A percentile compares a stretch with the other conserved stretches of the same genome.
Conservation (phyloP, 176 grass and related monocot genomes). For the Cenchrus purpureus region DNA sequence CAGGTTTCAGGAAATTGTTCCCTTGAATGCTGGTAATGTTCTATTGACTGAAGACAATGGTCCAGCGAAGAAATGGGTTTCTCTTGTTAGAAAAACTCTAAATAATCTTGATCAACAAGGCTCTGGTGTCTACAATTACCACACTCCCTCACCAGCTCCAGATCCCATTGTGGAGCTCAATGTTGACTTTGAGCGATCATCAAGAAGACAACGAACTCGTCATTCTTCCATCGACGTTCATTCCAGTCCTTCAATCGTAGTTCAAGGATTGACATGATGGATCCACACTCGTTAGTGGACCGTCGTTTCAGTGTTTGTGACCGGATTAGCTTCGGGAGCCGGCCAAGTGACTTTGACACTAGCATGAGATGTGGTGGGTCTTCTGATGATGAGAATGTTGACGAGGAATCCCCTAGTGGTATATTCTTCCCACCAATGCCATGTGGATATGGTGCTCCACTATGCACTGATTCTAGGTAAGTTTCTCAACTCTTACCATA, state of each 20-base stretch:
- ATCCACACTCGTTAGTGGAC: conserved; percentile 70
- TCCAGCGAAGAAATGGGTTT: conserved; percentile 86
- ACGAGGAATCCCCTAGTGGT: conserved; percentile 75
- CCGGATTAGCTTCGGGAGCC: conserved; percentile 76
- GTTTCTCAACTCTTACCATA: not conserved
- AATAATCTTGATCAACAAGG: conserved; percentile 69
- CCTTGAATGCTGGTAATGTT: conserved; percentile 93
- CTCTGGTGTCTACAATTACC: conserved; percentile 58
- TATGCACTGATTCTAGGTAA: conserved; percentile 59
- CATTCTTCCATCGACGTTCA: conserved; percentile 75
- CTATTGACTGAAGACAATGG: conserved; percentile 75
- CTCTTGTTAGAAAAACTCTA: conserved; percentile 72
- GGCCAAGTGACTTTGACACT: conserved; percentile 79
- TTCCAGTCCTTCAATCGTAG: conserved; percentile 76
- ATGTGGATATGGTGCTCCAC: conserved; percentile 64
- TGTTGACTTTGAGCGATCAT: conserved; percentile 80
- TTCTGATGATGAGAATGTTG: conserved; percentile 89
- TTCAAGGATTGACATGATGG: conserved; percentile 72
- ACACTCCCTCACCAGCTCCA: conserved; percentile 70
- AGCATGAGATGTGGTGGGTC: conserved; percentile 79
- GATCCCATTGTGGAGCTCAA: conserved; percentile 83
- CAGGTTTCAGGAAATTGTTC: conserved; percentile 98
- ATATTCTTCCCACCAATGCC: conserved; percentile 77
- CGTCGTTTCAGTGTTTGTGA: conserved; percentile 87
- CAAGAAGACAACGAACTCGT: conserved; percentile 58